Evolutionary conservation across 2,329 filamentous ascomycete genomes (phyloP).

Genomic region (Exophiala spinifera): DNA sequence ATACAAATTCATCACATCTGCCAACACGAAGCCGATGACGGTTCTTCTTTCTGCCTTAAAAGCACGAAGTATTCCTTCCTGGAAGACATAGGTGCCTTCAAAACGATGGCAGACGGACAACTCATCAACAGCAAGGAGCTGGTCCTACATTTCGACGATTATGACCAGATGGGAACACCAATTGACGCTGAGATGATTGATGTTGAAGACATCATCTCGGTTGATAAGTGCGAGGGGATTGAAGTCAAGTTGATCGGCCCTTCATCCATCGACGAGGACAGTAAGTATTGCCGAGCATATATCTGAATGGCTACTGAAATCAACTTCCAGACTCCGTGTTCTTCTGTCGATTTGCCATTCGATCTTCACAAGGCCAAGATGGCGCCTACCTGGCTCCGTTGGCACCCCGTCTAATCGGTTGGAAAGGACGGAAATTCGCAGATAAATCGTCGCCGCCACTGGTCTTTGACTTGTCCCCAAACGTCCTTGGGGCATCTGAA

Average conservation of each 20-base stretch:
- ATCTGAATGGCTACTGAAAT: neutral
- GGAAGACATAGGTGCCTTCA: neutral
- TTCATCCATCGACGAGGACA: neutral
- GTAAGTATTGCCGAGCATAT: neutral
- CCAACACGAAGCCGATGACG: neutral
- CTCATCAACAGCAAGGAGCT: slow-evolving; percentile 8
- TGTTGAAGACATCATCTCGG: slow-evolving; percentile 11
- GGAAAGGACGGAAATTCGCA: neutral
- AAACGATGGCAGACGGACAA: neutral
- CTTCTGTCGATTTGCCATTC: slow-evolving; percentile 22
- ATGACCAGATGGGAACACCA: slow-evolving; percentile 13
- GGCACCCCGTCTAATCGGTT: slow-evolving; percentile 5
- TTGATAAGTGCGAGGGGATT: neutral
- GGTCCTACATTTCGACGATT: slow-evolving; percentile 15
- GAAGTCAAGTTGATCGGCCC: neutral
- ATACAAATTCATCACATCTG: slow-evolving; percentile 12
- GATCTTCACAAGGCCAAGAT: neutral
- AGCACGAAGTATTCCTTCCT: slow-evolving; percentile 15
- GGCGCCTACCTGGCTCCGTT: slow-evolving; percentile 14
- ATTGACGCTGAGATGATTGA: slow-evolving; percentile 14
- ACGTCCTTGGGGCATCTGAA: slow-evolving; percentile 16
- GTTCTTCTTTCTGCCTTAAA: neutral
- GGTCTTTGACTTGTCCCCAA: slow-evolving; percentile 14
- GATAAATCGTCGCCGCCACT: neutral
- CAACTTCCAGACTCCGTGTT: neutral